Evolutionary conservation across 1,284 basidiomycete species (phyloP).

Genomic region (Heterobasidion annosum): DNA sequence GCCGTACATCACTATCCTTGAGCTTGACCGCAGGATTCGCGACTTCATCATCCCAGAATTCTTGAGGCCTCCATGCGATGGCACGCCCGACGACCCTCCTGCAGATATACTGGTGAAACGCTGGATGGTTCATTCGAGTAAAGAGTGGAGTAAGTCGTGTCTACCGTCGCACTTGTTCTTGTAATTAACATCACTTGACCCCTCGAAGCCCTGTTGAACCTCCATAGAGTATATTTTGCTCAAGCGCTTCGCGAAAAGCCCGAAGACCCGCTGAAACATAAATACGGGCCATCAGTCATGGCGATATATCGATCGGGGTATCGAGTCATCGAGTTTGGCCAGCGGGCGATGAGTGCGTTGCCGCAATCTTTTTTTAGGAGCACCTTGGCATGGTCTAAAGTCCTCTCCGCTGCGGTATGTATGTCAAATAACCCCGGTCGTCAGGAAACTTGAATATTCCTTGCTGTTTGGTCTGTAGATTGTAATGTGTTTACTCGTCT

Average conservation of each 20-base stretch:
- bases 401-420: conserved; percentile 52
- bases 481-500: conserved; percentile 58
- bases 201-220: conserved; percentile 49
- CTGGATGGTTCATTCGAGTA: conserved; percentile 37
- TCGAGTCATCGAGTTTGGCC: conserved; percentile 44
- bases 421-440: not conserved
- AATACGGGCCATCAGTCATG: conserved; percentile 58
- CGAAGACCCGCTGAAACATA: conserved; percentile 45
- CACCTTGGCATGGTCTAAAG: conserved; percentile 49
- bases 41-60: conserved; percentile 40
- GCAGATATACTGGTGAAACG: conserved; percentile 28
- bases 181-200: not conserved
- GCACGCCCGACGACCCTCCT: conserved; percentile 12
- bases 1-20: conserved; percentile 31
- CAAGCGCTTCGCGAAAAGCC: conserved; percentile 54
- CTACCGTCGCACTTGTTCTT: not conserved
- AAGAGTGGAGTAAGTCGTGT: conserved; percentile 53
- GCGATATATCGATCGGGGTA: conserved; percentile 64
- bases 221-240: conserved; percentile 61
- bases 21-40: conserved; percentile 30
- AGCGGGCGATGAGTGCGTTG: conserved; percentile 27
- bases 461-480: conserved; percentile 31
- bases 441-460: not conserved
- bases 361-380: conserved; percentile 36
- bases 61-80: conserved; percentile 28